Evolutionary conservation across 768 basidiomycete genomes (phyloP).

Genomic region (Albatrellus ellisii): DNA sequence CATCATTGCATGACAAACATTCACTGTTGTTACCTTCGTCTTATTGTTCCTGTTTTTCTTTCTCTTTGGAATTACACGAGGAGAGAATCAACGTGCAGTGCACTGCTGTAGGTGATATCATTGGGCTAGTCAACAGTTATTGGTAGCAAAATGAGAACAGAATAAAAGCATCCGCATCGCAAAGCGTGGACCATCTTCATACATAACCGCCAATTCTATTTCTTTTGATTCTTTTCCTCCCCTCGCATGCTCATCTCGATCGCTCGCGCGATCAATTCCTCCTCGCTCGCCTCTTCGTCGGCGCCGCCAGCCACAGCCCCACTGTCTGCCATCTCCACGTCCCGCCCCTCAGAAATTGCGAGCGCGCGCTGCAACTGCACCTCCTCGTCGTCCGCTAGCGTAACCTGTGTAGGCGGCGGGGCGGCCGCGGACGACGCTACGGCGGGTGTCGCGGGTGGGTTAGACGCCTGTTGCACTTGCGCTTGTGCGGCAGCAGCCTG

Average conservation of each 20-base stretch:
- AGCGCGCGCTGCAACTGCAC: slow-evolving; percentile 65
- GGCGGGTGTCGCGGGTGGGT: slow-evolving; percentile 21
- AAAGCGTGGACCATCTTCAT: too few relatives aligned
- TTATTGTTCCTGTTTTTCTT: too few relatives aligned
- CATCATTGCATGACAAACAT: too few relatives aligned
- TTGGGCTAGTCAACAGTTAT: too few relatives aligned
- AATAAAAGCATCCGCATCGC: too few relatives aligned
- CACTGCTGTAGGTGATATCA: too few relatives aligned
- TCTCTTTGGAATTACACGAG: too few relatives aligned
- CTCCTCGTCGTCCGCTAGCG: slow-evolving; percentile 66
- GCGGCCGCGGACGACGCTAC: slow-evolving; percentile 23
- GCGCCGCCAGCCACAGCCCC: slow-evolving; percentile 15
- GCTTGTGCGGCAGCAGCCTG: slow-evolving; percentile 33
- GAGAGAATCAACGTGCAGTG: too few relatives aligned
- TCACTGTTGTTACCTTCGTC: too few relatives aligned
- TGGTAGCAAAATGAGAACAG: too few relatives aligned
- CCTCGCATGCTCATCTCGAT: slow-evolving; percentile 90
- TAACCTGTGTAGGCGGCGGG: slow-evolving; percentile 22
- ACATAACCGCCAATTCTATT: too few relatives aligned
- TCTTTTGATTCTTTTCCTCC: slow-evolving; percentile 34
- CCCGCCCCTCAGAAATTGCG: slow-evolving; percentile 53
- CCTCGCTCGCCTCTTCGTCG: slow-evolving; percentile 68
- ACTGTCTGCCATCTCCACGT: slow-evolving; percentile 26
- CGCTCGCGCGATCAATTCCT: slow-evolving; percentile 81
- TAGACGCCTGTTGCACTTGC: slow-evolving; percentile 14